Conservation (phyloP, 352 stramenopile genomes). For the Aphanomyces cochlioides region DNA sequence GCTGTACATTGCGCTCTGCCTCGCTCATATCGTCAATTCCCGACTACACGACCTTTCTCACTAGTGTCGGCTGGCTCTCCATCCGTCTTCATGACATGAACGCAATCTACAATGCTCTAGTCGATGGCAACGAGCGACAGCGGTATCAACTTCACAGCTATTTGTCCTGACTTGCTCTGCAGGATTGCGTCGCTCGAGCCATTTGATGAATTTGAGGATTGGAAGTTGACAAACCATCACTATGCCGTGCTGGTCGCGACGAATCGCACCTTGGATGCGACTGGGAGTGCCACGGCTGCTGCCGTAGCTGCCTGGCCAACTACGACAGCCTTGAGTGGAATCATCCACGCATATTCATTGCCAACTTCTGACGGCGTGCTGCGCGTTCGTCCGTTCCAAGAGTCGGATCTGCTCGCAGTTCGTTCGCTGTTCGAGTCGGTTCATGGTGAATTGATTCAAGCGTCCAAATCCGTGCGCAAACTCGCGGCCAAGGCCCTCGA, state of each 20-base stretch:
- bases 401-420: slow-evolving; percentile 41
- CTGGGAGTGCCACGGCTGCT: slow-evolving; percentile 29
- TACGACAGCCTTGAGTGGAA: slow-evolving; percentile 33
- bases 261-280: neutral
- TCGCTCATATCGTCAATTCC: slow-evolving; percentile 38
- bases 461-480: slow-evolving; percentile 54
- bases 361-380: slow-evolving; percentile 6
- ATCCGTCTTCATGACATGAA: slow-evolving; percentile 68
- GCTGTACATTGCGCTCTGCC: slow-evolving; percentile 54
- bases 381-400: slow-evolving; percentile 53
- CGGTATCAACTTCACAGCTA: slow-evolving; percentile 18
- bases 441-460: slow-evolving; percentile 45
- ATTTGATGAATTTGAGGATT: slow-evolving; percentile 72
- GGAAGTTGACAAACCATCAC: slow-evolving; percentile 58
- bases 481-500: slow-evolving; percentile 60
- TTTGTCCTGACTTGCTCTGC: neutral
- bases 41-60: slow-evolving; percentile 44
- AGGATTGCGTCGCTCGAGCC: slow-evolving; percentile 46
- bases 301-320: slow-evolving; percentile 5
- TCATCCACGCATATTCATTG: neutral
- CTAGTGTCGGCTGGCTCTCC: slow-evolving; percentile 39
- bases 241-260: slow-evolving; percentile 60
- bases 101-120: slow-evolving; percentile 43
- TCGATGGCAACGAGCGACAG: slow-evolving; percentile 41
- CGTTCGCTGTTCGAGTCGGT: slow-evolving; percentile 59